Conservation (phyloP, 768 basidiomycete genomes). For the Tylopilus sp. region DNA sequence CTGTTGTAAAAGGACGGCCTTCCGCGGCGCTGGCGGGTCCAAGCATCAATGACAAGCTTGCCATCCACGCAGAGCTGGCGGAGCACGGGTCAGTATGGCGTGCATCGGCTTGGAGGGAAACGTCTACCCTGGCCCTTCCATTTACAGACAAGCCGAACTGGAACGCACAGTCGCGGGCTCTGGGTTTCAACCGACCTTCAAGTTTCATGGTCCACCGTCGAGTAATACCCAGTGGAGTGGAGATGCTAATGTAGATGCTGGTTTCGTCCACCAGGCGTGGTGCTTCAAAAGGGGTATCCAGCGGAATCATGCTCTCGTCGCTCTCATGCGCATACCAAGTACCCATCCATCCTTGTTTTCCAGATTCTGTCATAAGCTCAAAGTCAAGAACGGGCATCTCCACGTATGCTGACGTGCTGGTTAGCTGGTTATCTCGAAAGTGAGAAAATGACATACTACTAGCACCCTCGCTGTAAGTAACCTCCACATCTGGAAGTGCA, state of each 20-base stretch:
- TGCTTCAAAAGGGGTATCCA: constrained; percentile 42
- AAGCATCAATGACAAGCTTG: constrained; percentile 75
- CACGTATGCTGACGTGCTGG: constrained; percentile 48
- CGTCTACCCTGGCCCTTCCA: constrained; percentile 60
- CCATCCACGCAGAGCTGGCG: constrained; percentile 65
- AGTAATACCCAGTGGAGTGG: constrained; percentile 55
- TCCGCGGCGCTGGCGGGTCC: constrained; percentile 70
- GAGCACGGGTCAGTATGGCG: neutral
- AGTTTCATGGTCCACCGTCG: constrained; percentile 60
- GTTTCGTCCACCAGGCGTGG: constrained; percentile 57
- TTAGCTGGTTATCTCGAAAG: neutral
- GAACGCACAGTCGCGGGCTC: constrained; percentile 51
- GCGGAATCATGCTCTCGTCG: constrained; percentile 52
- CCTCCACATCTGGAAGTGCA: constrained; percentile 50
- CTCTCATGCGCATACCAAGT: constrained; percentile 56
- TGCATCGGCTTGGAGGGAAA: neutral
- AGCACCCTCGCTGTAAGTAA: constrained; percentile 68
- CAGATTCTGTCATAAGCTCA: constrained; percentile 55
- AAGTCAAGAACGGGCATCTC: constrained; percentile 66
- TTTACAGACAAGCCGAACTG: constrained; percentile 69
- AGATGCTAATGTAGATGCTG: constrained; percentile 57
- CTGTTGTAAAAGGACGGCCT: constrained; percentile 66
- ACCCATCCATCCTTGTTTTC: constrained; percentile 65
- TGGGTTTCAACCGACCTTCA: constrained; percentile 56
- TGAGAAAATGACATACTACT: constrained; percentile 41